A percentile compares a stretch with the other conserved stretches of the same genome.
These are phyloP conservation scores for Suillus americanus DNA, from an alignment of 768 basidiomycete species.

Conservation along the genomic window DNA sequence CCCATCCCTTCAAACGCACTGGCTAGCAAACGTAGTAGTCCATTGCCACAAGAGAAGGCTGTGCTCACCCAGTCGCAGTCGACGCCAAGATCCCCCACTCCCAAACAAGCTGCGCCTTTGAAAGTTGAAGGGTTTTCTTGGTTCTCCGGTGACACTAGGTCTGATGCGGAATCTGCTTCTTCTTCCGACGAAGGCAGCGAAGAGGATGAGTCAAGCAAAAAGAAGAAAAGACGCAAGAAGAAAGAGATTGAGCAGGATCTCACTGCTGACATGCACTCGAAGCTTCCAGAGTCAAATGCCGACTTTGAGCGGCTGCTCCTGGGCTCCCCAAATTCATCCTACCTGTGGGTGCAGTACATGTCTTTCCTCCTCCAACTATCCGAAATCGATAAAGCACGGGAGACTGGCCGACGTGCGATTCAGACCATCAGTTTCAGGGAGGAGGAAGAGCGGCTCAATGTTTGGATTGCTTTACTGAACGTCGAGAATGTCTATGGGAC, in stretches of 20 bases:
- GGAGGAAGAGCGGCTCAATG: conserved; percentile 92
- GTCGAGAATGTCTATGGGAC: conserved; percentile 92
- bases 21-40: conserved; percentile 73
- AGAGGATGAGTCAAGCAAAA: conserved; percentile 31
- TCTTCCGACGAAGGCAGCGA: conserved; percentile 45
- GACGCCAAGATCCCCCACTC: background rate
- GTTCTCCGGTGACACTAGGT: conserved; percentile 43
- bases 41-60: conserved; percentile 63
- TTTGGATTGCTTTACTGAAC: conserved; percentile 97
- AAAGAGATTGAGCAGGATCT: conserved; percentile 76
- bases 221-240: conserved; percentile 65
- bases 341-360: conserved; percentile 99
- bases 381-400: conserved; percentile 92
- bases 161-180: conserved; percentile 41
- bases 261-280: conserved; percentile 86
- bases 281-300: conserved; percentile 83
- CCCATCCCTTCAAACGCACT: conserved; percentile 86
- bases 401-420: conserved; percentile 81
- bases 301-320: conserved; percentile 94
- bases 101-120: conserved; percentile 33
- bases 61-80: background rate
- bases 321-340: conserved; percentile 95
- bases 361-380: conserved; percentile 97
- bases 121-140: conserved; percentile 72
- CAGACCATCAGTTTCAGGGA: conserved; percentile 92